These are phyloP conservation scores for Cicer judaicum DNA, from an alignment of 306 rosid species.

Conservation along the genomic window DNA sequence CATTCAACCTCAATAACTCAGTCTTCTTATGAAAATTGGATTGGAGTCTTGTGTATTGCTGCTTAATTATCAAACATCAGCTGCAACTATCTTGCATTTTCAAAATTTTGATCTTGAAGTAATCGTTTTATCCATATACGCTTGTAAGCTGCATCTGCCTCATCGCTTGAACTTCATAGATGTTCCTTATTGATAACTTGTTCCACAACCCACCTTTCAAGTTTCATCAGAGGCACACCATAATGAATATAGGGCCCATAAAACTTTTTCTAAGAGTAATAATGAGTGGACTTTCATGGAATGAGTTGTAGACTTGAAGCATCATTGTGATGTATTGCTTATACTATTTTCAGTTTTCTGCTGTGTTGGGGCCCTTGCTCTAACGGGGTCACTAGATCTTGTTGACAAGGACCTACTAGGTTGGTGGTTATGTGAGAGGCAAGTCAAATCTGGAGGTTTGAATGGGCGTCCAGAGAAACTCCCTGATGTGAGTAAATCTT, in stretches of 20 bases:
- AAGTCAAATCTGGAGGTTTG: constrained; percentile 91
- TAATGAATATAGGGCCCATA: constrained; percentile 2
- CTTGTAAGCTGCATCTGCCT: constrained; percentile 19
- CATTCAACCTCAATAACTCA: neutral
- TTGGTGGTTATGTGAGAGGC: constrained; percentile 97
- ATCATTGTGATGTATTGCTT: neutral
- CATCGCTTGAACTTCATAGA: constrained; percentile 1
- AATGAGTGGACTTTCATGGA: constrained; percentile 3
- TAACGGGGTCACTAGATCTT: constrained; percentile 78
- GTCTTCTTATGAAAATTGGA: neutral
- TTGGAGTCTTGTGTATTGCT: neutral
- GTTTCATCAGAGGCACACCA: neutral
- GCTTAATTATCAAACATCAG: constrained; percentile 1
- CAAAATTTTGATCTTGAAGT: constrained; percentile 1
- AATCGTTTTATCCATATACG: neutral
- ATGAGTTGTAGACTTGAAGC: constrained; percentile 29
- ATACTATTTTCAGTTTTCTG: constrained; percentile 75
- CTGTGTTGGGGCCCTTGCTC: constrained; percentile 92
- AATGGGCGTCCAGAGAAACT: constrained; percentile 94
- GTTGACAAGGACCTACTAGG: constrained; percentile 88
- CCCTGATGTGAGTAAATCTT: constrained; percentile 66
- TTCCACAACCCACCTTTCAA: neutral
- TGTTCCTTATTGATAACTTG: neutral
- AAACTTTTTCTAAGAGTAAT: neutral
- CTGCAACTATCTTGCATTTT: constrained; percentile 3